phyloP scores from a whole-genome alignment of 345 rosid genomes.

The Mallotus nudiflorus region DNA sequence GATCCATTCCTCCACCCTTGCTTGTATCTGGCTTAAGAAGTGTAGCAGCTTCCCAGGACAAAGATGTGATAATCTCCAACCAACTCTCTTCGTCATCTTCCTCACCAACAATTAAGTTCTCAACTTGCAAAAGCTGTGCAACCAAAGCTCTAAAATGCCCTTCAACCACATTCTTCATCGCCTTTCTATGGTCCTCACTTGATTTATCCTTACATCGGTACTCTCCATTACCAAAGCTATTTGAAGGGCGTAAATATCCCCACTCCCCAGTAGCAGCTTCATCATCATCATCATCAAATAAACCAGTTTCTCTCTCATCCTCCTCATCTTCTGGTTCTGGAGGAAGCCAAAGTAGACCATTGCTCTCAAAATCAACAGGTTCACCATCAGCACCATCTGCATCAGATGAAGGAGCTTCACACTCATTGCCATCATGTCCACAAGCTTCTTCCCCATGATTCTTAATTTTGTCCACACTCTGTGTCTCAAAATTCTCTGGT shows the following conservation, averaged over 20 bases:
- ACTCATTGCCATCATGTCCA: constrained; percentile 49
- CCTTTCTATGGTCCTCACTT: constrained; percentile 70
- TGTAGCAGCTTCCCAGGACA: constrained; percentile 94
- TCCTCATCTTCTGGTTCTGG: constrained; percentile 97
- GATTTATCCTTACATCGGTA: constrained; percentile 55
- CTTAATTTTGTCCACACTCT: constrained; percentile 42
- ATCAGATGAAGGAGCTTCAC: constrained; percentile 52
- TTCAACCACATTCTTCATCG: constrained; percentile 79
- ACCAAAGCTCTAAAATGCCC: constrained; percentile 94
- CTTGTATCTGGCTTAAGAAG: constrained; percentile 91
- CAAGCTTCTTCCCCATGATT: constrained; percentile 44
- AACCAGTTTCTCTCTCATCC: constrained; percentile 67
- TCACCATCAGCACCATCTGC: constrained; percentile 44
- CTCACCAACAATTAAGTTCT: constrained; percentile 59
- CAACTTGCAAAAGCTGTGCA: constrained; percentile 86
- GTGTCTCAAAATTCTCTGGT: constrained; percentile 42
- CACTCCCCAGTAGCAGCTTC: constrained; percentile 73
- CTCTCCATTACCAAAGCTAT: constrained; percentile 77
- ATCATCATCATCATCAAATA: constrained; percentile 64
- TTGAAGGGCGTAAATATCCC: constrained; percentile 63
- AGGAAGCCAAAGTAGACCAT: constrained; percentile 83
- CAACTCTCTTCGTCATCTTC: constrained; percentile 66
- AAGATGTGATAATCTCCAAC: constrained; percentile 84
- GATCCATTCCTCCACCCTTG: constrained; percentile 95
- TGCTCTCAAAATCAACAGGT: constrained; percentile 86